Conservation (phyloP, 306 rosid species). For the Citrullus amarus region DNA sequence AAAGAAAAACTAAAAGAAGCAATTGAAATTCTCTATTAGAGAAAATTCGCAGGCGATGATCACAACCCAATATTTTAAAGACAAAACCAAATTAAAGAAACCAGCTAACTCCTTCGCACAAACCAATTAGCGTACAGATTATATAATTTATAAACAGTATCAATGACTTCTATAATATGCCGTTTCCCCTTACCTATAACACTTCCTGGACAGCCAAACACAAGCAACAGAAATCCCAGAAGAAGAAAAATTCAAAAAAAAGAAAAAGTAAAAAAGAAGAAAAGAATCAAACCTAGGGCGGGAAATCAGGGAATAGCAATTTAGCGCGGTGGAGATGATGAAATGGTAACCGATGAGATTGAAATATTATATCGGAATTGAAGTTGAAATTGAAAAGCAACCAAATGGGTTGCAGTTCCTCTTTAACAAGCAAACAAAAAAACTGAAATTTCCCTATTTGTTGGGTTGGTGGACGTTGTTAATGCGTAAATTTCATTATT, state of each 20-base stretch:
- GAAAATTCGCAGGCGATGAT: background rate
- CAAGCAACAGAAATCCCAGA: background rate
- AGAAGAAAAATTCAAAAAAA: background rate
- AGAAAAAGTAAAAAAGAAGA: background rate
- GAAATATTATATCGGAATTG: background rate
- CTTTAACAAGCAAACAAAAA: background rate
- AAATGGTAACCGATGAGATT: background rate
- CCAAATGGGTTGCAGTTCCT: background rate
- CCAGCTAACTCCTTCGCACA: background rate
- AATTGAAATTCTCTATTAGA: background rate
- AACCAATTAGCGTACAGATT: background rate
- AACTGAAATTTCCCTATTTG: background rate
- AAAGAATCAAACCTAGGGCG: background rate
- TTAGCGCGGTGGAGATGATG: background rate
- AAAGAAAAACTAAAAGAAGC: background rate
- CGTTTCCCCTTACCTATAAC: background rate
- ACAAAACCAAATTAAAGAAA: background rate
- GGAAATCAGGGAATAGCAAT: background rate
- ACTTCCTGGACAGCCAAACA: background rate
- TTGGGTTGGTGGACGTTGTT: slow-evolving; percentile 10
- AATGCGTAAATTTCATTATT: background rate
- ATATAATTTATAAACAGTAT: background rate
- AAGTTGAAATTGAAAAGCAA: background rate
- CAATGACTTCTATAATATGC: background rate
- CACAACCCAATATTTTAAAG: background rate